phyloP scores from a whole-genome alignment of 768 basidiomycete genomes.

The Lepiota brunneoincarnata region DNA sequence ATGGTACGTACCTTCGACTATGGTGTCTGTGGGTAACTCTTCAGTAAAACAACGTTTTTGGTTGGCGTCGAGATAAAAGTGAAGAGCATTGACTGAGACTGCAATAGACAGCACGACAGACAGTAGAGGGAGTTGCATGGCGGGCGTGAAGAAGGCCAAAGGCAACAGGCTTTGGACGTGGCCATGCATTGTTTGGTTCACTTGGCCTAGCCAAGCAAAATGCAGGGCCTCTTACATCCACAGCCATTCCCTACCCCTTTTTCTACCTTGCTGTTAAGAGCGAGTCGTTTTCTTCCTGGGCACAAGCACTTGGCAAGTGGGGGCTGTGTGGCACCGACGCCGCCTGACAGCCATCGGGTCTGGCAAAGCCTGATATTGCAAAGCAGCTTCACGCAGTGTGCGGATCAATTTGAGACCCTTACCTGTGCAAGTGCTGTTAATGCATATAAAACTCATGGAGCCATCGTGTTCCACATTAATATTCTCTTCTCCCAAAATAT shows the following conservation, averaged over 20 bases:
- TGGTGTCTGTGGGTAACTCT: constrained; percentile 92
- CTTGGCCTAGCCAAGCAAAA: constrained; percentile 15
- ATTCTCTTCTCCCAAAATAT: neutral
- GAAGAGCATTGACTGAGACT: constrained; percentile 69
- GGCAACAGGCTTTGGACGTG: constrained; percentile 16
- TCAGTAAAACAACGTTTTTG: constrained; percentile 96
- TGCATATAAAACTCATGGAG: too few relatives aligned
- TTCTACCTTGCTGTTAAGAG: neutral
- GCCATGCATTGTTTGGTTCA: constrained; percentile 18
- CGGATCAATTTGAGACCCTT: too few relatives aligned
- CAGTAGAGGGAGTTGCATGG: constrained; percentile 28
- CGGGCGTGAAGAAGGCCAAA: neutral
- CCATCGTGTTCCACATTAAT: too few relatives aligned
- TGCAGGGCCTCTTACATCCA: neutral
- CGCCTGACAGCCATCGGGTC: too few relatives aligned
- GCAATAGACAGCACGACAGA: constrained; percentile 31
- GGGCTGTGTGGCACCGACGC: too few relatives aligned
- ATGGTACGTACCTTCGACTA: constrained; percentile 76
- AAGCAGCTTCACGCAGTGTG: too few relatives aligned
- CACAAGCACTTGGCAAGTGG: too few relatives aligned
- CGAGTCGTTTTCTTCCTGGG: too few relatives aligned
- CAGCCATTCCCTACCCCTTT: neutral
- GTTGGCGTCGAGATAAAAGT: constrained; percentile 95
- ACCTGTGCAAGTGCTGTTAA: too few relatives aligned
- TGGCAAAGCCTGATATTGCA: too few relatives aligned